A percentile compares a stretch with the other conserved stretches of the same genome.
phyloP scores from a whole-genome alignment of 148 eudicot species.

The Agrostemma githago region DNA sequence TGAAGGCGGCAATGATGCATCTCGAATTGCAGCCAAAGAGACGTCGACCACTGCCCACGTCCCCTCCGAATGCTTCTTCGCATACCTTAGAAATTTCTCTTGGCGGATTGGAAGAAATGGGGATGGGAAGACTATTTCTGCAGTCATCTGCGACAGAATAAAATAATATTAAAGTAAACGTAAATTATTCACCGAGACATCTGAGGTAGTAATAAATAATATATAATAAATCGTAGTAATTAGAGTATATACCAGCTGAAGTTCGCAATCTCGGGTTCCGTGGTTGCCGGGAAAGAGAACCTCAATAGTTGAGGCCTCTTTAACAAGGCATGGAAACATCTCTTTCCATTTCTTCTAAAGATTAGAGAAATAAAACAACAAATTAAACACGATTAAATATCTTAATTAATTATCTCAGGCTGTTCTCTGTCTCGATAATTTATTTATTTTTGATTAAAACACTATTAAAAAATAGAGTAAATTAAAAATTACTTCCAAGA shows the following conservation, averaged over 20 bases:
- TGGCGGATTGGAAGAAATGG: conserved; percentile 67
- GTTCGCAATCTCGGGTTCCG: conserved; percentile 55
- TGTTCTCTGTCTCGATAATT: no score
- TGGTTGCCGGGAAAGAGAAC: conserved; percentile 42
- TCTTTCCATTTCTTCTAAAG: conserved; percentile 59
- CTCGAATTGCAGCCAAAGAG: conserved; percentile 50
- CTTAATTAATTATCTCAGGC: no score
- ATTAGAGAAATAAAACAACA: conserved; percentile 6
- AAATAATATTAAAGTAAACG: conserved; percentile 3
- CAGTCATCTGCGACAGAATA: conserved; percentile 24
- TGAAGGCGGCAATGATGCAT: conserved; percentile 29
- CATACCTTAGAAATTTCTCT: conserved; percentile 58
- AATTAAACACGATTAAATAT: background rate
- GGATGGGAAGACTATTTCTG: conserved; percentile 46
- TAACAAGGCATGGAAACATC: conserved; percentile 54
- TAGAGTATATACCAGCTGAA: conserved; percentile 57
- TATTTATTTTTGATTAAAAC: no score
- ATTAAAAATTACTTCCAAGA: no score
- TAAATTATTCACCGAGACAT: background rate
- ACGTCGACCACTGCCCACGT: conserved; percentile 80
- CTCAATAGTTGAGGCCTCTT: conserved; percentile 41
- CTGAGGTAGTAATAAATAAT: background rate
- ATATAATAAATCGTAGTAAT: background rate
- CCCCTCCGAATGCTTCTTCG: conserved; percentile 62
- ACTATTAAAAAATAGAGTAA: no score